Base-by-base conservation (phyloP, 2,329 filamentous ascomycete genomes). In the Colletotrichum nymphaeae region DNA sequence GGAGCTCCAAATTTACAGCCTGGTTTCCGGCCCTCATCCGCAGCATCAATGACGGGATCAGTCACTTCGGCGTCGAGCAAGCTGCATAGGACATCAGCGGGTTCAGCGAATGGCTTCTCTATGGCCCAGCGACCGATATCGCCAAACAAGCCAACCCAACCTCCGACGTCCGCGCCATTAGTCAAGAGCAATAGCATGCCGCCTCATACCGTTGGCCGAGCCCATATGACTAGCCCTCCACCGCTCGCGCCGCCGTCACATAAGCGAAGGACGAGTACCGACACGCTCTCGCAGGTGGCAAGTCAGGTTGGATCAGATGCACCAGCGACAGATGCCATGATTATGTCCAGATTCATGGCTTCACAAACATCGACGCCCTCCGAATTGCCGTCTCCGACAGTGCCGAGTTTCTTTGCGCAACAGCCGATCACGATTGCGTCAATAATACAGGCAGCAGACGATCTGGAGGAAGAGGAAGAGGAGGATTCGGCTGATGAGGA, bases 391-490 rank as follows among this genome's bases (percentile, higher is more conserved):
- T 86, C 86, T 2, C 83, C 84, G 0, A 12, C 76, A 76, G 46
- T 82, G 78, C 32, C 80, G 82, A 65, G 70, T 32, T 73, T 73
- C 67, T 73, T 73, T 22, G 14, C 77, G 3, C 75, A 77, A 12
- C 75, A 83, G 5, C 79, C 85, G 37, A 80, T 89, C 75, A 86
- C 88, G 5, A 85, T 91, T 79, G 88, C 89, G 1, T 89, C 88
- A 0, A 86, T 91, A 59, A 81, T 91, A 16, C 88, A 90, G 78
- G 86, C 86, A 2, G 86, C 87, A 2, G 89, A 91, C 16, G 89
- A 90, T 9, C 78, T 89, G 72, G 66, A 56, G 4, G 67, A 70
- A 1, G 67, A 58, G 16, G 62, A 57, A 2, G 63, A 78, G 5
- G 75, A 77, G 16, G 49, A 55, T 16, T 56, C 49, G 30, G 78